Evolutionary conservation across 768 basidiomycete genomes (phyloP).

Genomic region (Leccinum pellstonianum): DNA sequence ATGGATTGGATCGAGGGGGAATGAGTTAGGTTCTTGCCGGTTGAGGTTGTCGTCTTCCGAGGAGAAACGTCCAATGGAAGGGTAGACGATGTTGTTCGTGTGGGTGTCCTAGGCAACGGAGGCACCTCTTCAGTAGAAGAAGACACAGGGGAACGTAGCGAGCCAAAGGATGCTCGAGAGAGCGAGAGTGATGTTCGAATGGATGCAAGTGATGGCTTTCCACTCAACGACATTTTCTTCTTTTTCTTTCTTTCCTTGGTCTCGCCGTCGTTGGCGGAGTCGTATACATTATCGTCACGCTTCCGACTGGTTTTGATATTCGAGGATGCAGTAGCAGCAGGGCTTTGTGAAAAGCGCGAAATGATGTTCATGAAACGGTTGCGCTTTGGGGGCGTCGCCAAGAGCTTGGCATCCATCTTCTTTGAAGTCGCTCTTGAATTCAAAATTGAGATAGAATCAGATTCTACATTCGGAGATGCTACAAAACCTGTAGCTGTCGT

Average conservation of each 20-base stretch:
- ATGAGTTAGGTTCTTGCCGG: conserved; percentile 10
- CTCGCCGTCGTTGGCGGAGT: conserved; percentile 24
- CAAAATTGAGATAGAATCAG: neutral
- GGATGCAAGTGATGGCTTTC: conserved; percentile 32
- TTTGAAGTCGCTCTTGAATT: conserved; percentile 9
- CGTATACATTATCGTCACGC: conserved; percentile 13
- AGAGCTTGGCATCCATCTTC: conserved; percentile 15
- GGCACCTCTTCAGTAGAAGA: conserved; percentile 25
- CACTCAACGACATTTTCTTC: conserved; percentile 18
- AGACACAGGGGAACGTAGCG: conserved; percentile 23
- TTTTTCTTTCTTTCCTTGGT: conserved; percentile 16
- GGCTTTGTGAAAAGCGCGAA: conserved; percentile 30
- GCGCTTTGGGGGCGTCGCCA: conserved; percentile 29
- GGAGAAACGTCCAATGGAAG: neutral
- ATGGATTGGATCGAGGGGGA: conserved; percentile 20
- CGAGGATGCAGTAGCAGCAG: conserved; percentile 11
- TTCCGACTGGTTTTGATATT: neutral
- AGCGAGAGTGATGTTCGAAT: conserved; percentile 31
- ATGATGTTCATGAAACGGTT: conserved; percentile 32
- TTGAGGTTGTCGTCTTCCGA: conserved; percentile 12
- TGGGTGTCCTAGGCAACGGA: conserved; percentile 29
- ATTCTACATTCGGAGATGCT: conserved; percentile 10
- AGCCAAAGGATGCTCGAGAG: conserved; percentile 29
- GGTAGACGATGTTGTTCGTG: conserved; percentile 2
- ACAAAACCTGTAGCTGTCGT: conserved; percentile 29